Evolutionary conservation across 2,329 filamentous ascomycete genomes (phyloP).

Genomic region (Penicillium brevicompactum): DNA sequence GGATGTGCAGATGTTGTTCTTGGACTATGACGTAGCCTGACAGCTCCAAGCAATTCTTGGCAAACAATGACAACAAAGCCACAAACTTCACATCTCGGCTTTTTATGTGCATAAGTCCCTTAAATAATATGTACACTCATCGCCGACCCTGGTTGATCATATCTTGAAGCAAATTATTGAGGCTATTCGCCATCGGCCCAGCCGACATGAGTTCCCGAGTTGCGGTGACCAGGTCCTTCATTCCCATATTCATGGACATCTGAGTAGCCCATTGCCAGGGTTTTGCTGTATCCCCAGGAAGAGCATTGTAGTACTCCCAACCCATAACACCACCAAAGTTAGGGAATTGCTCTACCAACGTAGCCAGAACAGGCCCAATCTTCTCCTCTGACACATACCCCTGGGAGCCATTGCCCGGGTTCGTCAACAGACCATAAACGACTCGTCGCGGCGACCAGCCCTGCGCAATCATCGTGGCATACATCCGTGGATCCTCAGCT

Average conservation of each 20-base stretch:
- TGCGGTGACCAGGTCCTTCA: slow-evolving; percentile 41
- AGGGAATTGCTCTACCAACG: slow-evolving; percentile 62
- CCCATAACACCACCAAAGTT: slow-evolving; percentile 87
- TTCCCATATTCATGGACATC: slow-evolving; percentile 58
- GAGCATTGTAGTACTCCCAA: slow-evolving; percentile 91
- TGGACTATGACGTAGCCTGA: slow-evolving; percentile 10
- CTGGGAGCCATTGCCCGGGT: slow-evolving; percentile 68
- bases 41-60: not conserved
- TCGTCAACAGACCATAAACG: slow-evolving; percentile 80
- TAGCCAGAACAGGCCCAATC: slow-evolving; percentile 59
- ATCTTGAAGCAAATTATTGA: slow-evolving; percentile 34
- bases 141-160: slow-evolving; percentile 30
- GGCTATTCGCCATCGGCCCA: slow-evolving; percentile 31
- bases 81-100: no score
- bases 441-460: slow-evolving; percentile 76
- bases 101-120: not conserved
- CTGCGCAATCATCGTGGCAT: slow-evolving; percentile 44
- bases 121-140: slow-evolving; percentile 1
- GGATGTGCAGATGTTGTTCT: not conserved
- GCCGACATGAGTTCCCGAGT: slow-evolving; percentile 32
- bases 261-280: slow-evolving; percentile 79
- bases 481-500: slow-evolving; percentile 52
- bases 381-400: slow-evolving; percentile 64
- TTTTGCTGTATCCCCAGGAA: slow-evolving; percentile 62
- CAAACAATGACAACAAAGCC: not conserved